phyloP scores from a whole-genome alignment of 1,284 basidiomycete species.

The Ganoderma leucocontextum region DNA sequence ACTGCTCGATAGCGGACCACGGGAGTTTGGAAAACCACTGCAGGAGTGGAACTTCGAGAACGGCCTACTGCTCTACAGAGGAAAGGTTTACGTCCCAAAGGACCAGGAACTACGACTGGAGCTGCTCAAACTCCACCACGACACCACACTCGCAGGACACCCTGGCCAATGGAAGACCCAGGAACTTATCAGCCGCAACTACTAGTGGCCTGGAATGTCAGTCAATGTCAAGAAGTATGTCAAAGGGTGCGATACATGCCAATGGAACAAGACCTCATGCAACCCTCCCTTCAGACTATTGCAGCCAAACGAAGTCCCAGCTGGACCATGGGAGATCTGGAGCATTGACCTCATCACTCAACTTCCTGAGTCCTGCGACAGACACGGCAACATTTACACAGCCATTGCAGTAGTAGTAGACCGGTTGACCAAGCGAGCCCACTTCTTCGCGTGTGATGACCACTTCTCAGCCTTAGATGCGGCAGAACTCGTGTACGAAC shows the following conservation, averaged over 20 bases:
- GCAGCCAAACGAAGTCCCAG: no score
- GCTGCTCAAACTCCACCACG: neutral
- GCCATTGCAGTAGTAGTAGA: neutral
- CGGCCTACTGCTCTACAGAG: neutral
- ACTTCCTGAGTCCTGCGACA: neutral
- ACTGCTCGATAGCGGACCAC: neutral
- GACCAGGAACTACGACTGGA: neutral
- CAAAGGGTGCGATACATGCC: no score
- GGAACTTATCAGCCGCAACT: constrained; percentile 14
- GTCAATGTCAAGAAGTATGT: no score
- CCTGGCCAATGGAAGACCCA: no score
- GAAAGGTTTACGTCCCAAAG: neutral
- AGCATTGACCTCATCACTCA: neutral
- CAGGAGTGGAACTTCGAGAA: neutral
- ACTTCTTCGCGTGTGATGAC: neutral
- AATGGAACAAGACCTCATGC: no score
- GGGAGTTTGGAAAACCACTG: no score
- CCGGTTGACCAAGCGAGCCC: neutral
- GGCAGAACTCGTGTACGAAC: neutral
- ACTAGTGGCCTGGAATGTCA: no score
- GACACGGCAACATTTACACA: neutral
- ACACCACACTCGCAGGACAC: no score
- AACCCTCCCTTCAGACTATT: no score
- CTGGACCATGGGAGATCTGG: no score
- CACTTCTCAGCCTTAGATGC: neutral